Evolutionary conservation across 768 basidiomycete genomes (phyloP).

Genomic region (Panaeolus cyanescens): DNA sequence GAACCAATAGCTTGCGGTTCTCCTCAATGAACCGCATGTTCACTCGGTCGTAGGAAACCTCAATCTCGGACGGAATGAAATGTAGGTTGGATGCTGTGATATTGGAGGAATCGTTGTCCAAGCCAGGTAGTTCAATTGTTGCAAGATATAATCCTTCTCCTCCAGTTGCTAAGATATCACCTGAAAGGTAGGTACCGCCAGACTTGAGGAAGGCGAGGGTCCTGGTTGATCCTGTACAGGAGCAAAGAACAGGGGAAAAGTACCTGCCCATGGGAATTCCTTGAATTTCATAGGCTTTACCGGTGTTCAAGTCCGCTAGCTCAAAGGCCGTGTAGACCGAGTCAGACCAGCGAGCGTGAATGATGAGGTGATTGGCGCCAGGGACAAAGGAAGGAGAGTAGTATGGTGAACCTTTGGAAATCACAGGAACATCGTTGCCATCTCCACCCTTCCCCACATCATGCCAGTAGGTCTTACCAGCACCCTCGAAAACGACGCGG

Average conservation of each 20-base stretch:
- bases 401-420: slow-evolving; percentile 50
- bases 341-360: slow-evolving; percentile 75
- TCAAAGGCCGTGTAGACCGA: slow-evolving; percentile 64
- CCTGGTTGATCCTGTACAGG: slow-evolving; percentile 40
- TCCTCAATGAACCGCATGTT: slow-evolving; percentile 59
- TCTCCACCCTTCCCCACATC: slow-evolving; percentile 32
- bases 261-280: slow-evolving; percentile 70
- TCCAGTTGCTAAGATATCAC: slow-evolving; percentile 65
- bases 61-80: slow-evolving; percentile 54
- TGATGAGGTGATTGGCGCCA: slow-evolving; percentile 46
- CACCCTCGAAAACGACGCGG: slow-evolving; percentile 66
- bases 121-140: slow-evolving; percentile 51
- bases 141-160: slow-evolving; percentile 66
- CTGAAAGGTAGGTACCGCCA: slow-evolving; percentile 59
- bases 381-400: slow-evolving; percentile 72
- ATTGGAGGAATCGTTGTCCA: slow-evolving; percentile 13
- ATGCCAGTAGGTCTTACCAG: slow-evolving; percentile 58
- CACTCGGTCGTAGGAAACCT: slow-evolving; percentile 37
- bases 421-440: slow-evolving; percentile 46
- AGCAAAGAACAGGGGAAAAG: slow-evolving; percentile 57
- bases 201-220: slow-evolving; percentile 67
- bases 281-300: slow-evolving; percentile 45
- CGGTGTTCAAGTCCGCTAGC: slow-evolving; percentile 52
- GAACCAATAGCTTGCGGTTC: slow-evolving; percentile 57
- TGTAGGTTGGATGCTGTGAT: slow-evolving; percentile 49